Percentiles rank a stretch among this genome's conserved stretches.
Conservation (phyloP, 2,329 filamentous ascomycete genomes). For the Fusarium napiforme region DNA sequence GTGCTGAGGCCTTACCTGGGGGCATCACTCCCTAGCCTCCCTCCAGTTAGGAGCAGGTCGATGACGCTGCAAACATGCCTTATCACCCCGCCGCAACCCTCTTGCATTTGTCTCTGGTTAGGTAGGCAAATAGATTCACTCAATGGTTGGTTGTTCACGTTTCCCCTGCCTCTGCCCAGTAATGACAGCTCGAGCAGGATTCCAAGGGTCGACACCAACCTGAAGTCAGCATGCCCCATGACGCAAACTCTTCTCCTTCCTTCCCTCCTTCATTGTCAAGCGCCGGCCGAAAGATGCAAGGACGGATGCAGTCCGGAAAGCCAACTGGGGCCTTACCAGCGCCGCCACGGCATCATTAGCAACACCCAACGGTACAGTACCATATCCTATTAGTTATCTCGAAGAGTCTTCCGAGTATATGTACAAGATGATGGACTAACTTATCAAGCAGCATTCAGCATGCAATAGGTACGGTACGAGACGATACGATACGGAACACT, state of each 20-base stretch:
- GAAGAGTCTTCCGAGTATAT: background rate
- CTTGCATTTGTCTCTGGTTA: background rate
- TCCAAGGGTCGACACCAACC: conserved; percentile 33
- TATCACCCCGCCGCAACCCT: conserved; percentile 24
- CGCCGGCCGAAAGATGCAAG: conserved; percentile 24
- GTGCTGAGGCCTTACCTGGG: background rate
- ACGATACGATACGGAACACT: background rate
- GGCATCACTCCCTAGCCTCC: conserved; percentile 12
- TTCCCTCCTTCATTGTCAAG: conserved; percentile 11
- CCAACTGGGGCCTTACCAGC: conserved; percentile 6
- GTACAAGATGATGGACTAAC: background rate
- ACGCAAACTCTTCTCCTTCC: conserved; percentile 33
- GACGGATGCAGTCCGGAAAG: conserved; percentile 19
- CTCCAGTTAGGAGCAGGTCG: conserved; percentile 14
- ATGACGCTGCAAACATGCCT: conserved; percentile 37
- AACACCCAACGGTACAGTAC: conserved; percentile 12
- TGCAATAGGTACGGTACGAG: background rate
- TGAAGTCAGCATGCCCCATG: conserved; percentile 35
- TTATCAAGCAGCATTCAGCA: background rate
- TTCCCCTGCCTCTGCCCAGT: conserved; percentile 7
- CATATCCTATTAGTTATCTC: background rate
- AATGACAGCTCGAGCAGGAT: conserved; percentile 28
- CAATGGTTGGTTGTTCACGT: background rate
- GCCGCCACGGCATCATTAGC: conserved; percentile 41
- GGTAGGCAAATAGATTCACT: background rate